Evolutionary conservation across 2,329 filamentous ascomycete species (phyloP).

Genomic region (Diaporthe longicolla): DNA sequence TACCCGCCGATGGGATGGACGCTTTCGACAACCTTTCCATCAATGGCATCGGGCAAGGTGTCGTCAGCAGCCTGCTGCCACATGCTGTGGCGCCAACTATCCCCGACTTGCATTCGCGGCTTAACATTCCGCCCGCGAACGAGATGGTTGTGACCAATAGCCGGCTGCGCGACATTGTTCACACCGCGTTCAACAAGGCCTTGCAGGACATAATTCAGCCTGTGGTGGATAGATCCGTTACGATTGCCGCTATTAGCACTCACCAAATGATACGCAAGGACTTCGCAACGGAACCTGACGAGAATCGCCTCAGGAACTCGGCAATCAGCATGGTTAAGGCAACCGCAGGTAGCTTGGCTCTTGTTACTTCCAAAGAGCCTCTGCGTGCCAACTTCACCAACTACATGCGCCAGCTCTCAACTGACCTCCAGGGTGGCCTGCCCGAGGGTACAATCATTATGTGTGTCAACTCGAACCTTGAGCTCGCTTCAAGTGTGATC

Average conservation of each 20-base stretch:
- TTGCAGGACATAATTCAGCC: conserved; percentile 97
- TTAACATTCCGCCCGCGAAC: conserved; percentile 85
- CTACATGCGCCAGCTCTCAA: conserved; percentile 83
- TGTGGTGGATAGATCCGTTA: conserved; percentile 96
- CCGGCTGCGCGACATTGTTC: conserved; percentile 82
- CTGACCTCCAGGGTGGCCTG: conserved; percentile 82
- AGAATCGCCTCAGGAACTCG: conserved; percentile 86
- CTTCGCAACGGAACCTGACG: conserved; percentile 92
- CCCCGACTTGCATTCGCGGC: conserved; percentile 84
- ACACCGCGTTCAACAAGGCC: conserved; percentile 87
- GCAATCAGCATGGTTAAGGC: conserved; percentile 96
- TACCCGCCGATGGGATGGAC: conserved; percentile 81
- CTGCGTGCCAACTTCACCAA: conserved; percentile 97
- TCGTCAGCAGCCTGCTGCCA: conserved; percentile 81
- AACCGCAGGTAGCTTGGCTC: conserved; percentile 90
- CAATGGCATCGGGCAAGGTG: conserved; percentile 78
- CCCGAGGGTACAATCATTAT: conserved; percentile 97
- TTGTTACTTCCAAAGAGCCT: conserved; percentile 99
- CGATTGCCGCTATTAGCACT: conserved; percentile 96
- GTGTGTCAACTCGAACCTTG: conserved; percentile 98
- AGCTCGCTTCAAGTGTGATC: conserved; percentile 92
- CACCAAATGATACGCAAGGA: conserved; percentile 97
- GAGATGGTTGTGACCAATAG: conserved; percentile 82
- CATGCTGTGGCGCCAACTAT: conserved; percentile 84
- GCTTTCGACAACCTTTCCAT: conserved; percentile 87